Conservation (phyloP, 495 filamentous ascomycete species). For the Penicillium manginii region DNA sequence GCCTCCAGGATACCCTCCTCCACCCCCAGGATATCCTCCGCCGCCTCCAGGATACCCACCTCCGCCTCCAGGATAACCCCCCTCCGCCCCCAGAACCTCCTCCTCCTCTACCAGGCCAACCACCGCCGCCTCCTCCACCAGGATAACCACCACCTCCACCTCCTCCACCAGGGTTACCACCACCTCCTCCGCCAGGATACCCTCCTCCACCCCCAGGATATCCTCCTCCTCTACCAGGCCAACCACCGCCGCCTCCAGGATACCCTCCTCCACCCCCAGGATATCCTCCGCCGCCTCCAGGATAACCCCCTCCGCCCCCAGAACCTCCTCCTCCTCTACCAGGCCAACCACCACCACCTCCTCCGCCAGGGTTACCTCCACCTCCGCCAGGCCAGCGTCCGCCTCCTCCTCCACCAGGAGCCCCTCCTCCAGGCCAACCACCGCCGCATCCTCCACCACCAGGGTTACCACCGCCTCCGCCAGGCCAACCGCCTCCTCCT, state of each 20-base stretch:
- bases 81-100: too few species aligned
- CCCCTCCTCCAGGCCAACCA: conserved; percentile 27
- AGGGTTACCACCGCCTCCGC: background rate
- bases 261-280: conserved; percentile 18
- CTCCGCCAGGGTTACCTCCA: conserved; percentile 2
- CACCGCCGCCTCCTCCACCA: background rate
- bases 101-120: conserved; percentile 13
- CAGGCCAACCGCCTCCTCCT: background rate
- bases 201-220: background rate
- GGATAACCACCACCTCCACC: too few species aligned
- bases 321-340: conserved; percentile 14
- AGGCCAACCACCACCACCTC: conserved; percentile 8
- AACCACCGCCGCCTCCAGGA: too few species aligned
- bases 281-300: conserved; percentile 1
- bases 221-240: too few species aligned
- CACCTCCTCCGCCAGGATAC: too few species aligned
- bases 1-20: conserved; percentile 22
- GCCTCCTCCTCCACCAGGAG: conserved; percentile 33
- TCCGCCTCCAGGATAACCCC: too few species aligned
- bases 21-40: conserved; percentile 9
- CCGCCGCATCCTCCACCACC: background rate
- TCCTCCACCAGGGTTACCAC: too few species aligned
- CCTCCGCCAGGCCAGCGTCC: conserved; percentile 29
- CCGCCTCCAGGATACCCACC: background rate
- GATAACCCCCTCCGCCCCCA: background rate